These are phyloP conservation scores for Lepraria neglecta DNA, from an alignment of 495 filamentous ascomycete species.

Conservation along the genomic window DNA sequence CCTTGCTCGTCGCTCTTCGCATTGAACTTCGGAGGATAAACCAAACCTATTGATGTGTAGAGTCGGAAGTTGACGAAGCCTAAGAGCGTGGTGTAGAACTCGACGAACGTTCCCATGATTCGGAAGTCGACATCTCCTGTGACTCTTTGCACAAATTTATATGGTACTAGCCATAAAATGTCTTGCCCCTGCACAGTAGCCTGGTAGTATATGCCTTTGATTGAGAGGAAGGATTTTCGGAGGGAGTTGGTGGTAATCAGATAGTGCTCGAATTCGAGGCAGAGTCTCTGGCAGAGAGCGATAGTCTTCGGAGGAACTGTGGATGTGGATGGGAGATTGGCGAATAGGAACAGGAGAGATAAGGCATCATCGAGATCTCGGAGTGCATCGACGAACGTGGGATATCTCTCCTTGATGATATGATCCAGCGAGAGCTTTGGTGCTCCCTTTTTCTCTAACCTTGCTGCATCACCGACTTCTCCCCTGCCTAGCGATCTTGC, in stretches of 20 bases:
- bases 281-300: slow-evolving; percentile 81
- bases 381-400: slow-evolving; percentile 90
- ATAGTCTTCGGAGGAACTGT: slow-evolving; percentile 89
- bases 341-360: slow-evolving; percentile 94
- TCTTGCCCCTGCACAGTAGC: slow-evolving; percentile 98
- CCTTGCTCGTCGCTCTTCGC: slow-evolving; percentile 76
- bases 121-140: slow-evolving; percentile 93
- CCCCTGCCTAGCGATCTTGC: slow-evolving; percentile 81
- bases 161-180: slow-evolving; percentile 93
- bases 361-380: slow-evolving; percentile 94
- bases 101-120: slow-evolving; percentile 98
- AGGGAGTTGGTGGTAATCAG: slow-evolving; percentile 84
- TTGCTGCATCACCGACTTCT: slow-evolving; percentile 77
- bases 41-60: slow-evolving; percentile 81
- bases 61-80: slow-evolving; percentile 93
- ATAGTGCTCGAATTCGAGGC: slow-evolving; percentile 95
- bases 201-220: slow-evolving; percentile 99
- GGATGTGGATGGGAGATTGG: slow-evolving; percentile 83
- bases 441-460: slow-evolving; percentile 77
- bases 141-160: slow-evolving; percentile 89
- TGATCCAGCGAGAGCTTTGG: slow-evolving; percentile 87
- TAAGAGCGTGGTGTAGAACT: slow-evolving; percentile 94
- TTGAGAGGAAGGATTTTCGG: slow-evolving; percentile 91
- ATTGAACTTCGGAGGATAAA: slow-evolving; percentile 94
- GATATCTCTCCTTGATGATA: slow-evolving; percentile 95